Evolutionary conservation across 306 rosid species (phyloP).

Genomic region (Dryas drummondii): DNA sequence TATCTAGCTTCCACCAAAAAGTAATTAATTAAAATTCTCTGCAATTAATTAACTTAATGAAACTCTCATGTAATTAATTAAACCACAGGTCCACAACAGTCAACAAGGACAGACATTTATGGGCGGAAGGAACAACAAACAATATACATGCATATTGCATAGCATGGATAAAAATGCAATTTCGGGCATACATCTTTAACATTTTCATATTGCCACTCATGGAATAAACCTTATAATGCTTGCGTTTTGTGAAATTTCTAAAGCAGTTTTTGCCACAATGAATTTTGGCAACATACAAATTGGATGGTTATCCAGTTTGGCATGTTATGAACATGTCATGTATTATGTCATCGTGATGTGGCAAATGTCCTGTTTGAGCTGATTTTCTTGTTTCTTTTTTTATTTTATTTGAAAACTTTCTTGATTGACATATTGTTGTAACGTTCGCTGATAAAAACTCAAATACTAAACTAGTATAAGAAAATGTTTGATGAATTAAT

Average conservation of each 20-base stretch:
- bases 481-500: too few relatives aligned
- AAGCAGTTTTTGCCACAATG: not conserved
- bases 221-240: not conserved
- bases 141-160: too few relatives aligned
- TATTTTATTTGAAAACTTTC: too few relatives aligned
- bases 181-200: not conserved
- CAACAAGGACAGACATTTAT: not conserved
- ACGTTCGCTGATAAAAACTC: too few relatives aligned
- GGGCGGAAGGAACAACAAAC: constrained; percentile 15
- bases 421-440: too few relatives aligned
- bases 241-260: not conserved
- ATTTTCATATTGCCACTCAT: not conserved
- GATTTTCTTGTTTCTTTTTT: not conserved
- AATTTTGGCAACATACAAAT: constrained; percentile 11
- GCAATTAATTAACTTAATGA: not conserved
- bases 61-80: not conserved
- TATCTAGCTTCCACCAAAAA: constrained; percentile 4
- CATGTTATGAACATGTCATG: not conserved
- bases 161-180: too few relatives aligned
- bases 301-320: not conserved
- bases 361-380: not conserved
- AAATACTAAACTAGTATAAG: too few relatives aligned
- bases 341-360: constrained; percentile 9
- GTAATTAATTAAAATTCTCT: not conserved
- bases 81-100: not conserved